phyloP scores from a whole-genome alignment of 306 rosid species.

The Vigna angularis region DNA sequence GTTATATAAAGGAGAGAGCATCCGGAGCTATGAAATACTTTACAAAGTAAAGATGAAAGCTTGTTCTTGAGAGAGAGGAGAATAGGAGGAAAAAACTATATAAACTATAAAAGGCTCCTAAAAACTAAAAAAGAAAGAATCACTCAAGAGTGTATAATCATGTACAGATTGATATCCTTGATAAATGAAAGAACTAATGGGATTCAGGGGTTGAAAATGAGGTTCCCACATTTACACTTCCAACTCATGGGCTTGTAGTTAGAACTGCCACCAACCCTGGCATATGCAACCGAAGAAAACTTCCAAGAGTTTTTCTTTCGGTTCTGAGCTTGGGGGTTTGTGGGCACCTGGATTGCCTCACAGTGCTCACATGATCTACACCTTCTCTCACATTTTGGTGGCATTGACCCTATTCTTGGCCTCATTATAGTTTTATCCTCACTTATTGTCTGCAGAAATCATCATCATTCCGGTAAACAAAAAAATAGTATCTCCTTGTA shows the following conservation, averaged over 20 bases:
- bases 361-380: constrained; percentile 79
- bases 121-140: background rate
- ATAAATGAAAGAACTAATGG: constrained; percentile 7
- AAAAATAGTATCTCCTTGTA: background rate
- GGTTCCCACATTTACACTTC: constrained; percentile 94
- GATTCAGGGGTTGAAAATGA: constrained; percentile 79
- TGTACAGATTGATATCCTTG: constrained; percentile 46
- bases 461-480: background rate
- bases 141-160: constrained; percentile 38
- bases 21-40: constrained; percentile 1
- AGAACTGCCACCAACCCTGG: constrained; percentile 63
- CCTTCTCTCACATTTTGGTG: constrained; percentile 88
- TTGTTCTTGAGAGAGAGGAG: background rate
- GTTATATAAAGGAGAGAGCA: constrained; percentile 1
- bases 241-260: constrained; percentile 97
- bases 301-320: constrained; percentile 50
- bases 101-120: background rate
- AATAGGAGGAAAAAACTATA: background rate
- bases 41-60: background rate
- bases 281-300: constrained; percentile 54
- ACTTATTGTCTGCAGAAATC: constrained; percentile 49
- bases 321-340: constrained; percentile 64
- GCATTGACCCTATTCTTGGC: constrained; percentile 81
- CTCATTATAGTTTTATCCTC: constrained; percentile 60
- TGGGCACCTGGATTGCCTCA: constrained; percentile 61